Conservation (phyloP, 2,329 filamentous ascomycete species). For the Epichloe aotearoae region DNA sequence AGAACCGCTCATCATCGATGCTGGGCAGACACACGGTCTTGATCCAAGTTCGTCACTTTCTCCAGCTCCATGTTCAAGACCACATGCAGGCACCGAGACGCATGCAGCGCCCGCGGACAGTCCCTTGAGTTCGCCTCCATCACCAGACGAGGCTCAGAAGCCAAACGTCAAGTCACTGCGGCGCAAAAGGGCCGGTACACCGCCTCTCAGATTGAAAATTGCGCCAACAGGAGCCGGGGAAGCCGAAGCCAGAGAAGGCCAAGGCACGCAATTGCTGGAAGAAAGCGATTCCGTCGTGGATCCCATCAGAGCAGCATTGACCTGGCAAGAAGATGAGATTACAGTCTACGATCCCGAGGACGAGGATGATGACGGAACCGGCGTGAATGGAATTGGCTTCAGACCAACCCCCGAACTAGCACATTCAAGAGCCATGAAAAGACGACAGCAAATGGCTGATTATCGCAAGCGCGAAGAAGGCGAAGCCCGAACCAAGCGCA, state of each 20-base stretch:
- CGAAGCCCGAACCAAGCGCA: slow-evolving; percentile 45
- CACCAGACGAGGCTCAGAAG: neutral
- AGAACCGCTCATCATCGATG: slow-evolving; percentile 3
- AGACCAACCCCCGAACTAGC: slow-evolving; percentile 49
- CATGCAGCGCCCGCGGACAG: neutral
- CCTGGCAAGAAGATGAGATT: slow-evolving; percentile 57
- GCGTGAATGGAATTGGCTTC: slow-evolving; percentile 56
- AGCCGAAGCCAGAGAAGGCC: neutral
- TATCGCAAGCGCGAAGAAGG: slow-evolving; percentile 48
- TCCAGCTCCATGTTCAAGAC: neutral
- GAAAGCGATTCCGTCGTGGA: slow-evolving; percentile 31
- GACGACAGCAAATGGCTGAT: slow-evolving; percentile 47
- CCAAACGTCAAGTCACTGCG: slow-evolving; percentile 17
- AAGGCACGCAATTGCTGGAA: slow-evolving; percentile 7
- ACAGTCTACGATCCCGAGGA: slow-evolving; percentile 52
- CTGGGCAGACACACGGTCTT: neutral
- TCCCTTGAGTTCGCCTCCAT: neutral
- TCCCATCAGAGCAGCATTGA: slow-evolving; percentile 44
- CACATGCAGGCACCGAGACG: neutral
- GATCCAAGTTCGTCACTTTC: neutral
- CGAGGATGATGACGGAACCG: slow-evolving; percentile 52
- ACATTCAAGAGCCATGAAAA: slow-evolving; percentile 40
- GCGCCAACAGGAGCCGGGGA: slow-evolving; percentile 9
- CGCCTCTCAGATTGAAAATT: slow-evolving; percentile 21
- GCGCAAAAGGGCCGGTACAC: slow-evolving; percentile 24